Percentiles rank a stretch among this genome's conserved stretches.
phyloP scores from a whole-genome alignment of 2,329 filamentous ascomycete genomes.

The Geoglossum cookeanum region DNA sequence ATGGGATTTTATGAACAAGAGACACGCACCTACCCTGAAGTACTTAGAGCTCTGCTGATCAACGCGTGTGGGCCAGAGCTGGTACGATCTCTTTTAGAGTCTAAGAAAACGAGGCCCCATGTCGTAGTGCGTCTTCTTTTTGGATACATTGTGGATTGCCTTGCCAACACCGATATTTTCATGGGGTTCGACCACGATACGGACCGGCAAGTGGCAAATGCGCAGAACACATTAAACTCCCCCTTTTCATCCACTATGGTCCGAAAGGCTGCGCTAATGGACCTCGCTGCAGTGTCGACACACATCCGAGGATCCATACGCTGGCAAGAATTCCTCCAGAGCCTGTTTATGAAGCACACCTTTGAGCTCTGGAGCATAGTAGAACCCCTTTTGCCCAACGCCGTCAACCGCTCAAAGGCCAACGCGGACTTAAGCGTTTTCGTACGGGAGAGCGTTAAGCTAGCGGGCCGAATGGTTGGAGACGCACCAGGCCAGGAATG shows the following conservation, averaged over 20 bases:
- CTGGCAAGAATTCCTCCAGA: neutral
- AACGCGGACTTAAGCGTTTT: neutral
- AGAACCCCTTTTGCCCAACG: neutral
- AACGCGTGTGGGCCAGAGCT: neutral
- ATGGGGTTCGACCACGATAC: neutral
- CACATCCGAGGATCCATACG: neutral
- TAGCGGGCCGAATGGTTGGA: neutral
- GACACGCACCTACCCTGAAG: neutral
- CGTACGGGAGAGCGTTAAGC: neutral
- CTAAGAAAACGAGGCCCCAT: neutral
- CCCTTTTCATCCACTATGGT: neutral
- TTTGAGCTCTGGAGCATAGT: neutral
- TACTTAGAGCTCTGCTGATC: neutral
- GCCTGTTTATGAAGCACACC: neutral
- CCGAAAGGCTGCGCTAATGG: neutral
- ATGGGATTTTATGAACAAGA: neutral
- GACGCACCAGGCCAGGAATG: neutral
- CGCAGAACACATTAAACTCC: neutral
- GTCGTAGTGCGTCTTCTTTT: neutral
- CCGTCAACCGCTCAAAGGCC: neutral
- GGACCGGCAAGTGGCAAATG: neutral
- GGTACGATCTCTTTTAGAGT: neutral
- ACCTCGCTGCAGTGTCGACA: neutral
- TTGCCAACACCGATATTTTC: neutral
- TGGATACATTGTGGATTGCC: neutral